Conservation (phyloP, 2,329 filamentous ascomycete species). For the Hysterium pulicare region DNA sequence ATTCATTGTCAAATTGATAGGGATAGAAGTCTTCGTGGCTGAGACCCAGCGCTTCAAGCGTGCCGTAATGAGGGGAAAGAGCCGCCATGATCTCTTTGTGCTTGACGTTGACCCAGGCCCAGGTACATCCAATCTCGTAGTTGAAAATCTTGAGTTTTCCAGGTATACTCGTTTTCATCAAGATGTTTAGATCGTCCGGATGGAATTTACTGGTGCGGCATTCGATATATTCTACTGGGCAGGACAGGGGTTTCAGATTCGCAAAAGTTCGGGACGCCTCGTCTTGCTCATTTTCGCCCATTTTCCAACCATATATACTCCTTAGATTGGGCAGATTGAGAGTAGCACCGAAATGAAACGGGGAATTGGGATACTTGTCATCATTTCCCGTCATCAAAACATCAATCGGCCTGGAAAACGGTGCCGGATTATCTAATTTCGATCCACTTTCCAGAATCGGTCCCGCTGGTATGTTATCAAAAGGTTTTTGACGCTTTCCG, state of each 20-base stretch:
- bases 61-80: constrained; percentile 3
- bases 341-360: not conserved
- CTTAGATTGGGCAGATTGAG: constrained; percentile 4
- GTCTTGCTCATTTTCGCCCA: constrained; percentile 2
- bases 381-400: not conserved
- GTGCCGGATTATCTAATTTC: not conserved
- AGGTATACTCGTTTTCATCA: constrained; percentile 5
- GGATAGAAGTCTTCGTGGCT: constrained; percentile 4
- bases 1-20: not conserved
- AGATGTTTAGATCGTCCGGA: not conserved
- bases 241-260: constrained; percentile 2
- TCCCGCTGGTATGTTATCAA: too few relatives aligned
- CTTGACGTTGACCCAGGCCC: not conserved
- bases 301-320: constrained; percentile 4
- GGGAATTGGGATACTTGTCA: not conserved
- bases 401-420: not conserved
- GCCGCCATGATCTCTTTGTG: constrained; percentile 6
- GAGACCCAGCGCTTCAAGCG: constrained; percentile 3
- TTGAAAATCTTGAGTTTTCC: constrained; percentile 10
- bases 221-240: constrained; percentile 6
- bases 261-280: not conserved
- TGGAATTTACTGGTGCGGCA: constrained; percentile 2
- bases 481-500: not conserved
- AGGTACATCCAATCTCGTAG: constrained; percentile 7
- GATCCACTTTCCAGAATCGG: too few relatives aligned